Percentiles rank a stretch among this genome's conserved stretches.
phyloP scores from a whole-genome alignment of 345 rosid genomes.

The Gossypium longicalyx region DNA sequence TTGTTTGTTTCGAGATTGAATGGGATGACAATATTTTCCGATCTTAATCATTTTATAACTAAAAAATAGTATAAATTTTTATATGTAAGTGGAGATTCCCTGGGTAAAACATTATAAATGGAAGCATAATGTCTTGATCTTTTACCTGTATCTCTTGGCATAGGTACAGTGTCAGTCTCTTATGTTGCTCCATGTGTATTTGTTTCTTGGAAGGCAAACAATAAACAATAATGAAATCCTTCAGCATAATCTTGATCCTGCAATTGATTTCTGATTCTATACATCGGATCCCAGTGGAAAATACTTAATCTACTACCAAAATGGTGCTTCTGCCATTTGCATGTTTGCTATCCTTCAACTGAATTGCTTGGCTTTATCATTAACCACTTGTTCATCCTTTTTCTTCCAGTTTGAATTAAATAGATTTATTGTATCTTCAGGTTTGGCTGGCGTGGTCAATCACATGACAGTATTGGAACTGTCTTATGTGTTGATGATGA shows the following conservation, averaged over 20 bases:
- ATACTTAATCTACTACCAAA: not conserved
- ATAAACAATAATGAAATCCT: not conserved
- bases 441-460: conserved; percentile 94
- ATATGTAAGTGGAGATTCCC: not conserved
- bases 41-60: not conserved
- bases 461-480: conserved; percentile 89
- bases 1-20: not conserved
- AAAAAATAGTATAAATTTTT: not conserved
- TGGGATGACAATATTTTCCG: not conserved
- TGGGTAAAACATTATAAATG: not conserved
- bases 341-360: not conserved
- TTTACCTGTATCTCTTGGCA: not conserved
- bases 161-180: not conserved
- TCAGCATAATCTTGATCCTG: not conserved
- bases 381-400: not conserved
- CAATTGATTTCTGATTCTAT: not conserved
- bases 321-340: not conserved
- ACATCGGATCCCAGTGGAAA: not conserved
- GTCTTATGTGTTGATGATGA: conserved; percentile 97
- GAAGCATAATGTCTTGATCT: not conserved
- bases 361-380: conserved; percentile 2
- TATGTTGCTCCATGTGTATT: not conserved
- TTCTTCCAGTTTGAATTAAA: not conserved
- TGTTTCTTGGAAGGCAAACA: not conserved
- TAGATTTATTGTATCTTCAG: conserved; percentile 37